These are phyloP conservation scores for Gossypium thurberi DNA, from an alignment of 345 rosid species.

Conservation along the genomic window DNA sequence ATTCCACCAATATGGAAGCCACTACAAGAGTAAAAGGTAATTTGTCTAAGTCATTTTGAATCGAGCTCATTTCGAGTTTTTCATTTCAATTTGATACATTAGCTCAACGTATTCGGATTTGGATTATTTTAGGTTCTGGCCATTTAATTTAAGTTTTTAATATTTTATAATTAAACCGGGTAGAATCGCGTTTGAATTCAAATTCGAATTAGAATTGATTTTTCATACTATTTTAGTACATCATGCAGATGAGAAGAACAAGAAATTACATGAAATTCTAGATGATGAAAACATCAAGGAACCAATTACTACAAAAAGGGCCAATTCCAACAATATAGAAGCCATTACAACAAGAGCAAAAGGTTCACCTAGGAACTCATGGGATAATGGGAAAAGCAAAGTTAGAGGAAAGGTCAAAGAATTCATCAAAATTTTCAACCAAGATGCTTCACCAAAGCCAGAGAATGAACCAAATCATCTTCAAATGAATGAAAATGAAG, in stretches of 20 bases:
- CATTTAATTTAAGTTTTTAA: too few relatives aligned
- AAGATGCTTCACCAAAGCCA: slow-evolving; percentile 38
- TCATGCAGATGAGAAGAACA: too few relatives aligned
- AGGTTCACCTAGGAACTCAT: slow-evolving; percentile 21
- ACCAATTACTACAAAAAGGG: slow-evolving; percentile 22
- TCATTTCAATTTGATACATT: too few relatives aligned
- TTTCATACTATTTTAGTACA: too few relatives aligned
- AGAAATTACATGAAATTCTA: slow-evolving; percentile 6
- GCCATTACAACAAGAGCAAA: slow-evolving; percentile 24
- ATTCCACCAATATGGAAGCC: too few relatives aligned
- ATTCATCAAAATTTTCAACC: slow-evolving; percentile 64
- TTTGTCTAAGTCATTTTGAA: too few relatives aligned
- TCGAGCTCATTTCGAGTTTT: too few relatives aligned
- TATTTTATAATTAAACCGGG: too few relatives aligned
- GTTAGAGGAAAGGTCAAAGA: slow-evolving; percentile 63
- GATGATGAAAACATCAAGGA: slow-evolving; percentile 34
- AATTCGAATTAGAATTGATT: too few relatives aligned
- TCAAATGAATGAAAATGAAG: slow-evolving; percentile 16
- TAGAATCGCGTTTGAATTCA: too few relatives aligned
- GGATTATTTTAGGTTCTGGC: rapidly evolving
- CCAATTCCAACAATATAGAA: slow-evolving; percentile 19
- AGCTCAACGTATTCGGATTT: too few relatives aligned
- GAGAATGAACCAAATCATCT: slow-evolving; percentile 22
- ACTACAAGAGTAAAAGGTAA: too few relatives aligned
- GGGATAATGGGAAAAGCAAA: slow-evolving; percentile 34